Evolutionary conservation across 1,139 yeast genomes (phyloP).

Genomic region (Pichiaceae sp.): DNA sequence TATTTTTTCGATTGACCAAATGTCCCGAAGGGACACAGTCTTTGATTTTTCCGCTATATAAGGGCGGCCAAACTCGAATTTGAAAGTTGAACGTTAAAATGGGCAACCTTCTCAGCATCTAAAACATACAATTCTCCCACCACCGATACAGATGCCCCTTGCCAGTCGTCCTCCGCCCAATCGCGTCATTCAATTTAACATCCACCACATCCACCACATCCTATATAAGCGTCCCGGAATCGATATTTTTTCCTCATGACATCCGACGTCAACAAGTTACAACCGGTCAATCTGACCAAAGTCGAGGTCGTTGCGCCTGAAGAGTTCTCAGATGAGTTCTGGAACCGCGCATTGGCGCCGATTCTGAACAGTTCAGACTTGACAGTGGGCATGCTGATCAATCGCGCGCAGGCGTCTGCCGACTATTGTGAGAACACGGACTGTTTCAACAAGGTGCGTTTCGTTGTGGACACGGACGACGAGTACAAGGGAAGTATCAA

Average conservation of each 20-base stretch:
- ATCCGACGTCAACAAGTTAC: constrained; percentile 1
- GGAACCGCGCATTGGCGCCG: constrained; percentile 37
- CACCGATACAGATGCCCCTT: too few species aligned
- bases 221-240: too few species aligned
- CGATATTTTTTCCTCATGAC: too few species aligned
- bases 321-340: constrained; percentile 36
- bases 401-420: constrained; percentile 14
- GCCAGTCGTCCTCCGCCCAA: too few species aligned
- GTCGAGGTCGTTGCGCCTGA: constrained; percentile 46
- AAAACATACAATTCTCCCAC: too few species aligned
- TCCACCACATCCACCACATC: too few species aligned
- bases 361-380: constrained; percentile 35
- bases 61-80: not conserved
- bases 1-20: constrained; percentile 74
- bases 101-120: too few species aligned
- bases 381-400: constrained; percentile 35
- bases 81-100: too few species aligned
- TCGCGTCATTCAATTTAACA: too few species aligned
- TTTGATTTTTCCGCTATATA: not conserved
- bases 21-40: constrained; percentile 35
- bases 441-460: constrained; percentile 33
- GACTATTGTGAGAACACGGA: constrained; percentile 28
- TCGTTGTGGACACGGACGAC: constrained; percentile 14
- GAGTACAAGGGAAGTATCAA: constrained; percentile 4
- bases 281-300: constrained; percentile 36